Percentiles rank a stretch among this genome's conserved stretches.
These are phyloP conservation scores for Acidiella bohemica DNA, from an alignment of 495 filamentous ascomycete species.

Conservation along the genomic window DNA sequence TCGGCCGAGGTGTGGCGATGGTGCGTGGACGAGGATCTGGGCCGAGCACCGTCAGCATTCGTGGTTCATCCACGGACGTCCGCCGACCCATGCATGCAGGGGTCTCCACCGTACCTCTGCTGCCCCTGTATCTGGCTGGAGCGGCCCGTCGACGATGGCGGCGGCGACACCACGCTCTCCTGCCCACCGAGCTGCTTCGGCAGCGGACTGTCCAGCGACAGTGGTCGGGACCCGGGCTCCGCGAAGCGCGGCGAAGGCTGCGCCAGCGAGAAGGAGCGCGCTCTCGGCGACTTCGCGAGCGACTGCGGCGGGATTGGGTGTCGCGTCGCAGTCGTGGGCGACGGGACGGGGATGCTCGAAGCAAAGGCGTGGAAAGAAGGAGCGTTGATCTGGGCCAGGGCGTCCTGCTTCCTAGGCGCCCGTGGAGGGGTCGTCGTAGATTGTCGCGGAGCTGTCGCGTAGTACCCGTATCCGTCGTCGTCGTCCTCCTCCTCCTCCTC, in stretches of 20 bases:
- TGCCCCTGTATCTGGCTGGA: too few relatives aligned
- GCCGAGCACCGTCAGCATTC: too few relatives aligned
- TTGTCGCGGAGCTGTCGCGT: not conserved
- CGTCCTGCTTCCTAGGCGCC: too few relatives aligned
- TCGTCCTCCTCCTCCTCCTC: not conserved
- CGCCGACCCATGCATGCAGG: too few relatives aligned
- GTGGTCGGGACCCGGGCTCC: slow-evolving; percentile 7
- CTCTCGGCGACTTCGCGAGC: slow-evolving; percentile 6
- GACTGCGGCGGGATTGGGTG: slow-evolving; percentile 22
- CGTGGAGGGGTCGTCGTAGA: too few relatives aligned
- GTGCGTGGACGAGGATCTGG: too few relatives aligned
- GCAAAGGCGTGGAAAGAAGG: slow-evolving; percentile 27
- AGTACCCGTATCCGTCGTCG: not conserved
- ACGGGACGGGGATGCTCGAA: slow-evolving; percentile 21
- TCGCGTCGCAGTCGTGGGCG: slow-evolving; percentile 15
- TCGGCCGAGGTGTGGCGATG: too few relatives aligned
- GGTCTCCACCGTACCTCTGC: too few relatives aligned
- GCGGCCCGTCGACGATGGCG: too few relatives aligned
- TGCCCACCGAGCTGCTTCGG: slow-evolving; percentile 3
- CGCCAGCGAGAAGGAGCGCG: slow-evolving; percentile 12
- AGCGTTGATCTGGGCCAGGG: slow-evolving; percentile 23
- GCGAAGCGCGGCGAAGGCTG: slow-evolving; percentile 15
- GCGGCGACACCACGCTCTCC: slow-evolving; percentile 3
- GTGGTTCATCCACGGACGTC: too few relatives aligned
- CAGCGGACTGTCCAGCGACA: slow-evolving; percentile 10